Conservation (phyloP, 2,329 filamentous ascomycete genomes). For the Acarospora socialis region DNA sequence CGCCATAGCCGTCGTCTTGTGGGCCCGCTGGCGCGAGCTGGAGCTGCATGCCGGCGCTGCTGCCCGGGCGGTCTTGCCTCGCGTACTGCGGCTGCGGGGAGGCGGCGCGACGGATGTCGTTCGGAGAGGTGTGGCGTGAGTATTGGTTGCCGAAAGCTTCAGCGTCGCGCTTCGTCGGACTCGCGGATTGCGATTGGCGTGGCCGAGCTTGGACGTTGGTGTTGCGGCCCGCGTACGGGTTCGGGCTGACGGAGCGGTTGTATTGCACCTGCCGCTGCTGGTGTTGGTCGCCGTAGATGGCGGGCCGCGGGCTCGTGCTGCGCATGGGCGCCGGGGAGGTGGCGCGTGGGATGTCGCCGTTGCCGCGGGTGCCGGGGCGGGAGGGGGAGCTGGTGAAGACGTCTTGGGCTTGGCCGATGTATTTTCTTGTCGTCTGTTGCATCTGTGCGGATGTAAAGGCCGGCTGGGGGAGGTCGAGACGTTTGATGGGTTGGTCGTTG, state of each 20-base stretch:
- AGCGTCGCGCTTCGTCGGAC: constrained; percentile 20
- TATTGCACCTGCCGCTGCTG: constrained; percentile 28
- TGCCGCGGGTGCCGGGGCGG: constrained; percentile 45
- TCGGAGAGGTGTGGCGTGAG: constrained; percentile 25
- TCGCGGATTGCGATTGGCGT: constrained; percentile 22
- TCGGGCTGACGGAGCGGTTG: constrained; percentile 30
- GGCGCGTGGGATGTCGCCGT: constrained; percentile 34
- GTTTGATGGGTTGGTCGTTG: constrained; percentile 51
- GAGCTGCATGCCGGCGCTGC: constrained; percentile 47
- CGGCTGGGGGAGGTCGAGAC: constrained; percentile 76
- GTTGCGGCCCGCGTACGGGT: constrained; percentile 30
- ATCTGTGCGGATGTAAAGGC: constrained; percentile 89
- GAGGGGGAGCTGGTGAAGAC: constrained; percentile 45
- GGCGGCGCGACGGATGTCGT: constrained; percentile 27
- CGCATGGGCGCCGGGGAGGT: constrained; percentile 56
- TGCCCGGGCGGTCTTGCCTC: constrained; percentile 35
- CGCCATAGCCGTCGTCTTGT: constrained; percentile 44
- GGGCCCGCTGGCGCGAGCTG: constrained; percentile 46
- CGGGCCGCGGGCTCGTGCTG: constrained; percentile 23
- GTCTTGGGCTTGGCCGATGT: constrained; percentile 64
- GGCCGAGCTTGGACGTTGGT: constrained; percentile 24
- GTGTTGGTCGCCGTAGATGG: constrained; percentile 16
- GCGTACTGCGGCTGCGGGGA: constrained; percentile 41
- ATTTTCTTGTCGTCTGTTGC: constrained; percentile 88
- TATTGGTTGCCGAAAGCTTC: constrained; percentile 29